These are phyloP conservation scores for Pleomassaria siparia DNA, from an alignment of 2,329 filamentous ascomycete species.

Conservation along the genomic window DNA sequence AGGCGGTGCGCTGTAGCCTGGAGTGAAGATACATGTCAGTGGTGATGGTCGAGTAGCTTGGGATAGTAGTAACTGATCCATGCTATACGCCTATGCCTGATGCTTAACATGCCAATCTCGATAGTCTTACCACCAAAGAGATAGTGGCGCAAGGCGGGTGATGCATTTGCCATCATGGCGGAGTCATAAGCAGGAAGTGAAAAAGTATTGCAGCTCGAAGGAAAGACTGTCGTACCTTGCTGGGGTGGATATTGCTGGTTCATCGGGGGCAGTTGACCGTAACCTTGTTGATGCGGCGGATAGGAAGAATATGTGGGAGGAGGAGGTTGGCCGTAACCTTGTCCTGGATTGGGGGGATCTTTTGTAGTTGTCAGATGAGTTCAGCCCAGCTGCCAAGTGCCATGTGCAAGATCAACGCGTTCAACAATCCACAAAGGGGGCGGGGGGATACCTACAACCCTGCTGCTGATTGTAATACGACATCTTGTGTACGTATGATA, in stretches of 20 bases:
- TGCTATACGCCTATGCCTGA: too few species aligned
- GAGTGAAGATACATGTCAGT: too few species aligned
- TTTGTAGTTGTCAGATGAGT: conserved; percentile 6
- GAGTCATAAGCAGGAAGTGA: too few species aligned
- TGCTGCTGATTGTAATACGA: conserved; percentile 30
- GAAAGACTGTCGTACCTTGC: conserved; percentile 11
- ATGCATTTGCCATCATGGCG: not conserved
- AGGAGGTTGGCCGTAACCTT: conserved; percentile 23
- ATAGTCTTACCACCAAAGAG: too few species aligned
- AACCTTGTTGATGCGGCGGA: conserved; percentile 30
- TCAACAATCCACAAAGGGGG: conserved; percentile 8
- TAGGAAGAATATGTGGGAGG: conserved; percentile 30
- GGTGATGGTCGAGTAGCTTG: too few species aligned
- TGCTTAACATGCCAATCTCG: too few species aligned
- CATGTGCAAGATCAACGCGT: not conserved
- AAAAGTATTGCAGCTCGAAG: too few species aligned
- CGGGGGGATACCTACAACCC: conserved; percentile 29
- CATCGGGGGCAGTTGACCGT: conserved; percentile 20
- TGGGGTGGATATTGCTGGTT: conserved; percentile 23
- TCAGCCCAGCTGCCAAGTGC: conserved; percentile 6
- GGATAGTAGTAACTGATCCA: too few species aligned
- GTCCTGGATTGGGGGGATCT: conserved; percentile 25
- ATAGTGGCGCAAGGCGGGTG: too few species aligned
- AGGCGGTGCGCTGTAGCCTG: conserved; percentile 13
- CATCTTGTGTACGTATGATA: conserved; percentile 13